Evolutionary conservation across 306 rosid genomes (phyloP).

Genomic region (Vicia faba): DNA sequence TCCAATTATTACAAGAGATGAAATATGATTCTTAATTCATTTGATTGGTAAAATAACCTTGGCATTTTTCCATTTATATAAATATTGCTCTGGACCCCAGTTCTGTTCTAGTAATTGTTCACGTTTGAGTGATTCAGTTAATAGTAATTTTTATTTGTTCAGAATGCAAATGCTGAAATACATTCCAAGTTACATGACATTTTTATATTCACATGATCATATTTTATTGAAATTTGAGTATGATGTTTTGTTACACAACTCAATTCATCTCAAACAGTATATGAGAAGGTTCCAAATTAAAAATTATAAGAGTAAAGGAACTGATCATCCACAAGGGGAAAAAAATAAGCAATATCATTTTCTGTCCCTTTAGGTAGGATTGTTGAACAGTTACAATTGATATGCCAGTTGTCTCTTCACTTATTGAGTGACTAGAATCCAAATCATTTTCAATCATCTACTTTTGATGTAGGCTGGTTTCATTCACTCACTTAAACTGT

Average conservation of each 20-base stretch:
- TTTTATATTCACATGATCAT: background rate
- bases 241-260: background rate
- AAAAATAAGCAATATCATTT: constrained; percentile 1
- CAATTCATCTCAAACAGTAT: background rate
- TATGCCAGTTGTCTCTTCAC: background rate
- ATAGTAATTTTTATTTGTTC: background rate
- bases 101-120: background rate
- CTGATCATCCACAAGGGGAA: constrained; percentile 7
- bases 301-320: constrained; percentile 1
- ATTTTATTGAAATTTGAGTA: background rate
- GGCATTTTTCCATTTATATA: background rate
- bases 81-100: background rate
- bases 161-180: background rate
- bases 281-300: constrained; percentile 7
- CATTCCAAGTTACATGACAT: background rate
- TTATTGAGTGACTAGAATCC: constrained; percentile 19
- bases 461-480: constrained; percentile 8
- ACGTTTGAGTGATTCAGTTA: background rate
- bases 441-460: constrained; percentile 3
- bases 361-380: constrained; percentile 7
- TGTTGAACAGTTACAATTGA: constrained; percentile 4
- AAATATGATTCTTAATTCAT: background rate
- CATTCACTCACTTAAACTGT: constrained; percentile 10
- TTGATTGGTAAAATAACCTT: background rate
- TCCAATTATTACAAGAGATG: background rate